These are phyloP conservation scores for Purpureocillium lavendulum DNA, from an alignment of 2,329 filamentous ascomycete genomes.

Conservation along the genomic window DNA sequence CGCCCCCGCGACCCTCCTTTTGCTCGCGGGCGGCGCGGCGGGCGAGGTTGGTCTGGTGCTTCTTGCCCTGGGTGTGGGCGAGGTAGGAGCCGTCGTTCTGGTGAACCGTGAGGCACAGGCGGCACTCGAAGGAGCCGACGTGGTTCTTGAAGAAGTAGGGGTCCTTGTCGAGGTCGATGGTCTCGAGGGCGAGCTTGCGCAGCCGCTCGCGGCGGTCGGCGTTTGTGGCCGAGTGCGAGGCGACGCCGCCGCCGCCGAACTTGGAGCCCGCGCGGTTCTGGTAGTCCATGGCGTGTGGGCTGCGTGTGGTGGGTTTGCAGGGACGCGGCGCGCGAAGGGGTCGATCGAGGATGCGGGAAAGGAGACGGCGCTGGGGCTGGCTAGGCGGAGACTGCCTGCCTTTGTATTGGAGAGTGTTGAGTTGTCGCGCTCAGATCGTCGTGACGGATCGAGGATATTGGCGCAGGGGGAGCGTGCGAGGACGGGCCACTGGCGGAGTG, in stretches of 20 bases:
- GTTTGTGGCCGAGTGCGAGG: constrained; percentile 87
- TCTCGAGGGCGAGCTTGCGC: constrained; percentile 95
- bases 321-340: no score
- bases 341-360: no score
- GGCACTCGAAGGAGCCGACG: constrained; percentile 94
- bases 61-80: constrained; percentile 95
- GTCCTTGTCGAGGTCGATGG: constrained; percentile 98
- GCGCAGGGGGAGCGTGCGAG: no score
- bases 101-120: constrained; percentile 92
- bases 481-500: no score
- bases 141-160: constrained; percentile 99
- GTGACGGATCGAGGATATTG: no score
- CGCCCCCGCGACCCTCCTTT: constrained; percentile 63
- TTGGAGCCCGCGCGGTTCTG: constrained; percentile 95
- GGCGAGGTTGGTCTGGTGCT: constrained; percentile 97
- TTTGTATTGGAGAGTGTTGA: no score
- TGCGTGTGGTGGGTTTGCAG: not conserved
- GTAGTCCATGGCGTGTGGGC: constrained; percentile 51
- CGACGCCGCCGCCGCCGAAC: constrained; percentile 94
- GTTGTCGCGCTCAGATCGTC: no score
- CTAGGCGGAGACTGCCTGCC: no score
- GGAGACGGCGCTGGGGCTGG: no score
- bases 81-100: constrained; percentile 99
- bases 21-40: constrained; percentile 92
- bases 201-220: constrained; percentile 95